These are phyloP conservation scores for Nicotiana tomentosiformis DNA, from an alignment of 257 asterid genomes.

Conservation along the genomic window DNA sequence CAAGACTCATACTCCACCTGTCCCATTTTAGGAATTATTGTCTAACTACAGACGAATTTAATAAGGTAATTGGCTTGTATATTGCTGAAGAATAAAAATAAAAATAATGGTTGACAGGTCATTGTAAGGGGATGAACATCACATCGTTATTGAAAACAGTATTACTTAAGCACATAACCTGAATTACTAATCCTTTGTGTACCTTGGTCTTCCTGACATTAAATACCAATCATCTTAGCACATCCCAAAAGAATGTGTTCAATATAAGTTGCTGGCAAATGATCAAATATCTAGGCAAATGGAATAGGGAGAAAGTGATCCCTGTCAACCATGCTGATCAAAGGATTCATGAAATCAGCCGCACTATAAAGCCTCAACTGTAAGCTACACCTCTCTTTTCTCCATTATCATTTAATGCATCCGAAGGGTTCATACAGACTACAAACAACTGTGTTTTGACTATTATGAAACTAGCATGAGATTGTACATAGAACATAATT, in stretches of 20 bases:
- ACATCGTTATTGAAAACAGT: neutral
- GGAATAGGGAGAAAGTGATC: neutral
- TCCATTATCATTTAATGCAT: neutral
- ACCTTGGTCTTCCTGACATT: neutral
- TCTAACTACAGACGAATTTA: neutral
- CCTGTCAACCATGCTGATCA: neutral
- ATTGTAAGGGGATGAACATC: neutral
- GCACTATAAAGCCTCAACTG: neutral
- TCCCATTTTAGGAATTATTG: neutral
- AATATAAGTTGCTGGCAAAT: neutral
- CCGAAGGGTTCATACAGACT: neutral
- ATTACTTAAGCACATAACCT: neutral
- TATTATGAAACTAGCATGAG: neutral
- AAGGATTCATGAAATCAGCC: neutral
- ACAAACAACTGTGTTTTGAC: neutral
- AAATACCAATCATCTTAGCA: conserved; percentile 1
- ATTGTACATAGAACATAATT: neutral
- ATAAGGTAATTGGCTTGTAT: neutral
- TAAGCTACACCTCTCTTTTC: conserved; percentile 3
- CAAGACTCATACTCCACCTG: neutral
- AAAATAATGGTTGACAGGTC: neutral
- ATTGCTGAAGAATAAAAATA: neutral
- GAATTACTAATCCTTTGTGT: neutral
- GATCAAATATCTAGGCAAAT: neutral
- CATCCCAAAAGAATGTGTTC: neutral